These are phyloP conservation scores for Edaphochlamys debaryana DNA, from an alignment of 139 green algal genomes.

Conservation along the genomic window DNA sequence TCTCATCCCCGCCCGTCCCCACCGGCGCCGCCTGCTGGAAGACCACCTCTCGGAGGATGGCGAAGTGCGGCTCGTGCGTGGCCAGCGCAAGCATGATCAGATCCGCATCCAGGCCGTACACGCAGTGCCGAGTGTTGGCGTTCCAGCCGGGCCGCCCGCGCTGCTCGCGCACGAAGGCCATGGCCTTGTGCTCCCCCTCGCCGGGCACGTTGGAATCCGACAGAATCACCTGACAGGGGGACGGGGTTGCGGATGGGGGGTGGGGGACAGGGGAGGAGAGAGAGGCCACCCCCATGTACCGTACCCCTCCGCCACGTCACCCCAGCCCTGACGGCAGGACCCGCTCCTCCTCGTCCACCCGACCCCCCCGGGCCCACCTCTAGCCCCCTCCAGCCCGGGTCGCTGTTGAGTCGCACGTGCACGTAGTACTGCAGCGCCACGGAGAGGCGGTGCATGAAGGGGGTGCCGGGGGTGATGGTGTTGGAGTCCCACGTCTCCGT, in stretches of 20 bases:
- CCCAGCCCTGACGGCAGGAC: too few species aligned
- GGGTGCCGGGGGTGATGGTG: conserved; percentile 98
- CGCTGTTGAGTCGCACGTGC: conserved; percentile 89
- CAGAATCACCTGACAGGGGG: conserved; percentile 85
- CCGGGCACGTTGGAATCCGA: conserved; percentile 95
- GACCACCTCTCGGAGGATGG: conserved; percentile 87
- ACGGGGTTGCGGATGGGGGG: not conserved
- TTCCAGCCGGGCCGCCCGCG: conserved; percentile 88
- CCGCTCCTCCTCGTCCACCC: too few species aligned
- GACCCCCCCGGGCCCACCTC: conserved; percentile 66
- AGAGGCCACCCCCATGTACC: too few species aligned
- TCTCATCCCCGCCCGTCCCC: not conserved
- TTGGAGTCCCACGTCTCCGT: conserved; percentile 90
- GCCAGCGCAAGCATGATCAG: conserved; percentile 96
- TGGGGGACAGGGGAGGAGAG: not conserved
- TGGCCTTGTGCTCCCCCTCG: conserved; percentile 99
- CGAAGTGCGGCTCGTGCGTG: conserved; percentile 85
- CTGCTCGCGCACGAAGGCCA: conserved; percentile 92
- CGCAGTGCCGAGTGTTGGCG: conserved; percentile 89
- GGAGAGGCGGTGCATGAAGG: conserved; percentile 97
- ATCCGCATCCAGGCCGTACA: conserved; percentile 99
- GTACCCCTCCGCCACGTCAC: too few species aligned
- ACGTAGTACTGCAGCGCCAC: conserved; percentile 98
- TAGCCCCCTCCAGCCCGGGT: conserved; percentile 91
- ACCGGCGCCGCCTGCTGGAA: conserved; percentile 30